phyloP scores from a whole-genome alignment of 345 rosid species.

The Linum lewisii region DNA sequence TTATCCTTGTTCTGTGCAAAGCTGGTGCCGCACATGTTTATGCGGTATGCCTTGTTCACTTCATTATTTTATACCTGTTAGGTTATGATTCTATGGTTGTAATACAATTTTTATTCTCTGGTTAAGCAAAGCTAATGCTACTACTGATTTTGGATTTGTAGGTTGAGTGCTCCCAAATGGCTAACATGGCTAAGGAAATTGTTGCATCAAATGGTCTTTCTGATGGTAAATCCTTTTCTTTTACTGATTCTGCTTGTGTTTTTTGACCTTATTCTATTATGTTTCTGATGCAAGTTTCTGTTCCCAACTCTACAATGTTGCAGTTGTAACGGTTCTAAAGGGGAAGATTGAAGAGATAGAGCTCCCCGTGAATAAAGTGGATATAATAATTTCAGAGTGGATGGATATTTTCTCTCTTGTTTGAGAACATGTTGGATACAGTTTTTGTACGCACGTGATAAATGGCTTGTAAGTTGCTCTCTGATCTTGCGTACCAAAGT shows the following conservation, averaged over 20 bases:
- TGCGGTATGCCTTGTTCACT: constrained; percentile 36
- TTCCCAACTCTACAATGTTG: constrained; percentile 7
- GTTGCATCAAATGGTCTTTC: constrained; percentile 79
- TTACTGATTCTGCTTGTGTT: background rate
- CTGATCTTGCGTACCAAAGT: background rate
- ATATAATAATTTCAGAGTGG: constrained; percentile 97
- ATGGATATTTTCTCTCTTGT: constrained; percentile 91
- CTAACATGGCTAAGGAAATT: constrained; percentile 88
- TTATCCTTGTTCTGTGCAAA: constrained; percentile 95
- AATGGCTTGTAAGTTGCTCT: constrained; percentile 83
- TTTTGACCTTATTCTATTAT: background rate
- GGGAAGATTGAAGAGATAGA: constrained; percentile 96
- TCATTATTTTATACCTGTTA: background rate
- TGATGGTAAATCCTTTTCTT: constrained; percentile 39
- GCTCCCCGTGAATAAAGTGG: constrained; percentile 81
- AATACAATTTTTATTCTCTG: no score
- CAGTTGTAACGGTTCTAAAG: constrained; percentile 91
- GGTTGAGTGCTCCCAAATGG: constrained; percentile 96
- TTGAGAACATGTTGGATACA: constrained; percentile 88
- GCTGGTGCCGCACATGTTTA: constrained; percentile 93
- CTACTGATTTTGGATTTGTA: constrained; percentile 16
- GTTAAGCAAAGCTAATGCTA: background rate
- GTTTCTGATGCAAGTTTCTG: background rate
- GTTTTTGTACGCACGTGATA: constrained; percentile 89
- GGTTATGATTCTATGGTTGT: no score